phyloP scores from a whole-genome alignment of 1,284 basidiomycete genomes.

The Malassezia pachydermatis region DNA sequence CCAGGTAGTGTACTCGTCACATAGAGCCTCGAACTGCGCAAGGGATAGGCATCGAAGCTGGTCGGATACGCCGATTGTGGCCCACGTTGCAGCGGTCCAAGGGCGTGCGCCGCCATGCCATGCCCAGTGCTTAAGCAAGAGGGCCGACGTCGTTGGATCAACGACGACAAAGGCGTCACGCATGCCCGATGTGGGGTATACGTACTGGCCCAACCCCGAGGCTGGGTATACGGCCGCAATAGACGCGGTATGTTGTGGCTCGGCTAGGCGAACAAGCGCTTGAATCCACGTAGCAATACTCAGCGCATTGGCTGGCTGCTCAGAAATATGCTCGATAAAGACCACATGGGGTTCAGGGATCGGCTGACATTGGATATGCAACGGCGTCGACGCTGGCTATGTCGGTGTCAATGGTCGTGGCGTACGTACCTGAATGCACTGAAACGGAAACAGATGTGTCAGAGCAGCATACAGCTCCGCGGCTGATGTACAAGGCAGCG shows the following conservation, averaged over 20 bases:
- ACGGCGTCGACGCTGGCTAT: not conserved
- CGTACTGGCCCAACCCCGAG: not conserved
- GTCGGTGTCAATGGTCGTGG: not conserved
- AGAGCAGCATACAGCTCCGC: conserved; percentile 4
- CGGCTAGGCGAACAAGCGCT: not conserved
- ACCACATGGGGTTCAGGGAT: not conserved
- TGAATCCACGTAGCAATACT: not conserved
- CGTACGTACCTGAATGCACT: not conserved
- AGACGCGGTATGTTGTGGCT: not conserved
- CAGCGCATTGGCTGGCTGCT: not conserved
- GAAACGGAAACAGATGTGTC: not conserved
- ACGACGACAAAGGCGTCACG: conserved; percentile 6
- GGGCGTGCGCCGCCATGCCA: no score
- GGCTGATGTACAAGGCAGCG: not conserved
- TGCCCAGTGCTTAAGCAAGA: not conserved
- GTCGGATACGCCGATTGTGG: not conserved
- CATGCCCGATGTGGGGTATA: not conserved
- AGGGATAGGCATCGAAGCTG: not conserved
- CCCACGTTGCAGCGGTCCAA: not conserved
- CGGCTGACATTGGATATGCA: not conserved
- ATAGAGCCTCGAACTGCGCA: not conserved
- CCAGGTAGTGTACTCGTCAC: conserved; percentile 10
- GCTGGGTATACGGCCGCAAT: conserved; percentile 5
- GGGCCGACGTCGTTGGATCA: not conserved
- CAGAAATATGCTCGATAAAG: conserved; percentile 5